Evolutionary conservation across 1,284 basidiomycete species (phyloP), one percentile per base, ranked within the genome.

Genomic region (Tilletiopsis washingtonensis): DNA sequence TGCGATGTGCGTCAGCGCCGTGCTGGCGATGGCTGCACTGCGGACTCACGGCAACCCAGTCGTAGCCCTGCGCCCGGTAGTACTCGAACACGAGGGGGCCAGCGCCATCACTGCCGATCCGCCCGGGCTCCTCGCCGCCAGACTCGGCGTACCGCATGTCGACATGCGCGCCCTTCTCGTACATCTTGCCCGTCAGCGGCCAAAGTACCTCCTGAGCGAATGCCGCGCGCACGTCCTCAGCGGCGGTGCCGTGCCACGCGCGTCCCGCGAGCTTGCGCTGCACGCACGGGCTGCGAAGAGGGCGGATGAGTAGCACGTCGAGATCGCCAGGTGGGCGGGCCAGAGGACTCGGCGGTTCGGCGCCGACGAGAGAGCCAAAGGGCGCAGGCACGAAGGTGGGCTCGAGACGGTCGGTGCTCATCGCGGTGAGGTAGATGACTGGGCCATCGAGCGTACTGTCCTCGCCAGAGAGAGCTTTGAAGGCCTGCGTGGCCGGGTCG

Each of bases 371-470:
- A n/a, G 29, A 34, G 29, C 29, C 29, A 34, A 83, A 77, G 9
- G 88, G 86, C 0, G 82, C 77, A 41, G 90, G 85, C 48, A 83
- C 77, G 68, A 94, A 93, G 2, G 76, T 71, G 1, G 85, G 81
- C 73, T 96, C 91, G 49, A 96, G 77, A 14, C 91, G 79, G 71
- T 88, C 84, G 25, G 86, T 85, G 51, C 88, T 85, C 45, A 86
- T 78, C 0, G 85, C 84, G 5, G 84, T 82, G 19, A 93, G 74
- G 74, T 97, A 97, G 17, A 80, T 76, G 67, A 93, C 94, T 1
- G 88, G 88, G 0, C 89, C 91, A 0, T 78, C 62, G 1, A 78
- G 39, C 20, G 15, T 14, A 5, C 50, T 17, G 34, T 50, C 54
- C 9, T 25, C 19, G 4, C 37, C 40, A 6, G 29, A n/a, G 11